Conservation (phyloP, 106 monocot genomes). For the Triglochin maritima region DNA sequence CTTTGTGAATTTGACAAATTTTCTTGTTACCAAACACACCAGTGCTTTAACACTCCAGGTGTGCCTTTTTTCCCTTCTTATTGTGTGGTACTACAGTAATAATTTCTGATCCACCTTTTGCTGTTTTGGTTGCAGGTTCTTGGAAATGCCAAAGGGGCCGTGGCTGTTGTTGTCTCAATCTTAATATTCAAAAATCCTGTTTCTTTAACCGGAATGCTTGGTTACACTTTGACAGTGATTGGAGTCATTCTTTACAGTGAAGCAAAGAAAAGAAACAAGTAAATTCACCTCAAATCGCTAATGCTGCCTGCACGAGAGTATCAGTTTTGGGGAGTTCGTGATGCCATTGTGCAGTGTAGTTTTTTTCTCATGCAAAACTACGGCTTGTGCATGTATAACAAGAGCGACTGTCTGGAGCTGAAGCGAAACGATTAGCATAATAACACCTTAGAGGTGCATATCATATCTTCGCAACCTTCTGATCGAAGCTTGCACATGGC, state of each 20-base stretch:
- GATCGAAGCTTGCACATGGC: too few relatives aligned
- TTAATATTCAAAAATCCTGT: conserved; percentile 71
- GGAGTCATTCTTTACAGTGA: conserved; percentile 70
- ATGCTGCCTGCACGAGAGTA: too few relatives aligned
- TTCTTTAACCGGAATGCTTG: conserved; percentile 62
- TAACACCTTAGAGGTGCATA: neutral
- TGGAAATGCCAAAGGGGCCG: conserved; percentile 81
- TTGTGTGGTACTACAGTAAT: too few relatives aligned
- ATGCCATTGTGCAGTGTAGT: neutral
- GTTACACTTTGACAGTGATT: conserved; percentile 54
- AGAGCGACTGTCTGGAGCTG: neutral
- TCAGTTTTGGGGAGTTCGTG: neutral
- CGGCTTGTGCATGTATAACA: neutral
- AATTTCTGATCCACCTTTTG: too few relatives aligned
- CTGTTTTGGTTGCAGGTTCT: conserved; percentile 39
- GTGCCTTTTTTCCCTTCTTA: conserved; percentile 1
- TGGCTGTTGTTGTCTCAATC: conserved; percentile 69
- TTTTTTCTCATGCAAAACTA: neutral
- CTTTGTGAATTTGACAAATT: conserved; percentile 93
- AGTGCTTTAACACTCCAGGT: conserved; percentile 90
- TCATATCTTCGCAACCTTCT: too few relatives aligned
- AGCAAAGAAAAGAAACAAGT: conserved; percentile 67
- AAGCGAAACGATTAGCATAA: neutral
- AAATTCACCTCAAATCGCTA: neutral
- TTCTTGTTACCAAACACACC: conserved; percentile 88